These are phyloP conservation scores for Lachnum nothofagi DNA, from an alignment of 2,329 filamentous ascomycete species.

Conservation along the genomic window DNA sequence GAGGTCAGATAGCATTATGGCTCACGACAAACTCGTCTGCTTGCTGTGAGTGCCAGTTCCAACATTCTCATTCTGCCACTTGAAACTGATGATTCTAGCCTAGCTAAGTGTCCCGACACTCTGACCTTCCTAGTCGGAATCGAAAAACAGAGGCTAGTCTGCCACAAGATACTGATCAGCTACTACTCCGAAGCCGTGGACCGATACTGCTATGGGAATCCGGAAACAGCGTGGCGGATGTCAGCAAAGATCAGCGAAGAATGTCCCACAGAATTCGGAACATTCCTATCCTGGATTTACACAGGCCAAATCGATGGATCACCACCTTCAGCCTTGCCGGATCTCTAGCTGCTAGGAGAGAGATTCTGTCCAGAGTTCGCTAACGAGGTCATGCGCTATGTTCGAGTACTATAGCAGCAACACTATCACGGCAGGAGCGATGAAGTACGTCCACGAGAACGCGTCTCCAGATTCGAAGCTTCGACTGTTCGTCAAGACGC, in stretches of 20 bases:
- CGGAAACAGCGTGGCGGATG: neutral
- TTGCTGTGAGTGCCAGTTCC: neutral
- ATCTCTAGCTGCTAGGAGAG: neutral
- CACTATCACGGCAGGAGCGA: neutral
- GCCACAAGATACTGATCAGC: constrained; percentile 3
- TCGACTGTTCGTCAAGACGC: neutral
- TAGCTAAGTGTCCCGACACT: neutral
- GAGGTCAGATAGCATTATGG: too few species aligned
- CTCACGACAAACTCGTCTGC: neutral
- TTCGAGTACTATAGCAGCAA: neutral
- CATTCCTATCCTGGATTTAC: neutral
- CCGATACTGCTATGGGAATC: neutral
- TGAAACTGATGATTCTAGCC: neutral
- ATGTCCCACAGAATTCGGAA: neutral
- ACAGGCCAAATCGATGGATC: neutral
- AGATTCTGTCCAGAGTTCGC: neutral
- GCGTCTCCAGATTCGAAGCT: neutral
- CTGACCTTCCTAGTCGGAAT: constrained; percentile 2
- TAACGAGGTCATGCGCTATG: neutral
- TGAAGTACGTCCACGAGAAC: neutral
- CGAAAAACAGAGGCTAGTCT: neutral
- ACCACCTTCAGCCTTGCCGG: too few species aligned
- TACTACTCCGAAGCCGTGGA: constrained; percentile 7
- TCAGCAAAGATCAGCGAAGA: neutral
- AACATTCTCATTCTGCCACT: neutral